Base-by-base conservation (phyloP, 2,329 filamentous ascomycete species). In the Chaetomium globosum region DNA sequence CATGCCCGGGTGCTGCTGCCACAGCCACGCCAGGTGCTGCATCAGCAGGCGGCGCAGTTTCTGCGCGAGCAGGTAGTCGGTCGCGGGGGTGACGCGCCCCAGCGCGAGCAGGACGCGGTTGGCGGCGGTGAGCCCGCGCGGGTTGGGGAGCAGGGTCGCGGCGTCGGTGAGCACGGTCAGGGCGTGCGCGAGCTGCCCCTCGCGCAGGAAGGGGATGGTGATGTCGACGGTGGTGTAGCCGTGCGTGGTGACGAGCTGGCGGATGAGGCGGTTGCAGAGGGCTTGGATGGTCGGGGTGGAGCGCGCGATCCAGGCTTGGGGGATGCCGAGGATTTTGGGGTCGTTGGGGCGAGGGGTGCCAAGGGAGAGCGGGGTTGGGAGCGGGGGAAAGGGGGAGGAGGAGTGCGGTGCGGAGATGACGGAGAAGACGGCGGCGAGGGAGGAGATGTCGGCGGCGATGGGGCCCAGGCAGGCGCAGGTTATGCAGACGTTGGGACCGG, bases 161-260 rank as follows among this genome's bases (percentile, higher is more conserved):
- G 76, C 81, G 51, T 93, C 90, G 8, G 84, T 82, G 61, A 93
- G 83, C 67, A 93, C 90, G 0, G 90, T 91, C 67, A 93, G 76
- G 26, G 88, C 87, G 75, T 93, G 90, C 0, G 90, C 89, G 23
- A 86, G 82, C 75, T 92, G 89, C 26, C 88, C 89, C 71, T 91
- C 83, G 12, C 81, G 73, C 0, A 86, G 70, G 30, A 86, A 80
- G 0, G 87, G 87, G 57, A 89, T 83, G 4, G 79, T 78, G 66
- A 89, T 83, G 43, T 85, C 79, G 2, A 89, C 77, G 1, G 82
- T 72, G 19, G 75, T 74, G 74, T 89, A 89, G 52, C 81, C 83
- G 19, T 82, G 76, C 19, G 82, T 75, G 2, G 75, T 71, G 16
- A 80, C 82, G 3, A 92, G 79, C 60, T 83, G 82, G 19, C 83